Evolutionary conservation across 2,329 filamentous ascomycete genomes (phyloP).

Genomic region (Furcasterigmium sp.): DNA sequence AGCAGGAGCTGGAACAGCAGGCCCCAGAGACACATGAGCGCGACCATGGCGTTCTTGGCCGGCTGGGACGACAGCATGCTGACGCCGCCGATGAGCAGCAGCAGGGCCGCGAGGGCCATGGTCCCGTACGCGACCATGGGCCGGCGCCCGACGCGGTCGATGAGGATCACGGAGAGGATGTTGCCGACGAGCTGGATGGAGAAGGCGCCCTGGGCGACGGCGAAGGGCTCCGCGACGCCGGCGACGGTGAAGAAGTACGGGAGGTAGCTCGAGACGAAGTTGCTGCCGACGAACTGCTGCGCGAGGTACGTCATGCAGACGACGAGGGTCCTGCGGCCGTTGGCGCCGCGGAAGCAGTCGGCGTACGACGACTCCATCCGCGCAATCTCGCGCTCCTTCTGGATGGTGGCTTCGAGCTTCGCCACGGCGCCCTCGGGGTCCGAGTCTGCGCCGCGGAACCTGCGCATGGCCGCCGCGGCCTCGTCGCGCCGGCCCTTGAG

Average conservation of each 20-base stretch:
- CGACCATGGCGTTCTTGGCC: constrained; percentile 1
- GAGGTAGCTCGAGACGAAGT: constrained; percentile 25
- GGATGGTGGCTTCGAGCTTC: constrained; percentile 20
- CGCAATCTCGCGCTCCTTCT: constrained; percentile 24
- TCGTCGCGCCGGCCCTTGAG: constrained; percentile 9
- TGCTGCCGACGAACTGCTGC: constrained; percentile 8
- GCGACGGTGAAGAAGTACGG: constrained; percentile 29
- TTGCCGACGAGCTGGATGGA: constrained; percentile 35
- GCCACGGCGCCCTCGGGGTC: constrained; percentile 20
- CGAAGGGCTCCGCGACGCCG: constrained; percentile 29
- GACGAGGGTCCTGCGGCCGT: not conserved
- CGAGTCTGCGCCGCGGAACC: constrained; percentile 18
- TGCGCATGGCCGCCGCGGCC: constrained; percentile 14
- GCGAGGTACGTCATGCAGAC: not conserved
- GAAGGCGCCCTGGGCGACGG: constrained; percentile 32
- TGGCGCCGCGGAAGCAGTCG: not conserved
- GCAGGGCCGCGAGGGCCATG: not conserved
- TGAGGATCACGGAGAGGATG: constrained; percentile 29
- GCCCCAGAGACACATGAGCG: constrained; percentile 6
- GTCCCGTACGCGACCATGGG: constrained; percentile 30
- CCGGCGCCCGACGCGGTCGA: constrained; percentile 28
- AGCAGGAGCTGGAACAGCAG: constrained; percentile 6
- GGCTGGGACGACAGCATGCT: constrained; percentile 13
- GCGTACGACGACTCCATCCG: constrained; percentile 16
- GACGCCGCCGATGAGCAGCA: constrained; percentile 25